Percentiles rank a stretch among this genome's conserved stretches.
These are phyloP conservation scores for Lojkania enalia DNA, from an alignment of 2,329 filamentous ascomycete genomes.

Conservation along the genomic window DNA sequence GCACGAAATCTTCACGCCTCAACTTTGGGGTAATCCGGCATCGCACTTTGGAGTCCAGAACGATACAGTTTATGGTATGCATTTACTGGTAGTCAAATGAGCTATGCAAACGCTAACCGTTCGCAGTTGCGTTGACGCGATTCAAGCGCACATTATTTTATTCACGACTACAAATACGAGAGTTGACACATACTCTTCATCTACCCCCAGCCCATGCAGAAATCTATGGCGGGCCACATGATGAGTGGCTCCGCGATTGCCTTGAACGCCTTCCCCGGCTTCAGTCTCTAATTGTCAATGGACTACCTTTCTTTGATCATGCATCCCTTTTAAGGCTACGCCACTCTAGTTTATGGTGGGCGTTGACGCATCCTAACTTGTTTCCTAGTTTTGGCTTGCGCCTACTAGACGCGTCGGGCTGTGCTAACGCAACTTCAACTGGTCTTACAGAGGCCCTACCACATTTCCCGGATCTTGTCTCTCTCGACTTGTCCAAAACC, in stretches of 20 bases:
- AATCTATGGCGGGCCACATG: slow-evolving; percentile 61
- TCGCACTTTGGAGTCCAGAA: slow-evolving; percentile 64
- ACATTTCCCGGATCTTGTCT: slow-evolving; percentile 59
- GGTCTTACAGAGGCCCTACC: slow-evolving; percentile 57
- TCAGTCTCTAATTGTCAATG: slow-evolving; percentile 62
- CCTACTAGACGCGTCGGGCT: slow-evolving; percentile 59
- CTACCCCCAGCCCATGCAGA: slow-evolving; percentile 64
- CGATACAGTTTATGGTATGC: slow-evolving; percentile 60
- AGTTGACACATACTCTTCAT: slow-evolving; percentile 64
- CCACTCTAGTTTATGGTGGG: slow-evolving; percentile 33
- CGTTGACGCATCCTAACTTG: slow-evolving; percentile 21
- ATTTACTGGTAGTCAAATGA: background rate
- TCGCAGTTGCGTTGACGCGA: slow-evolving; percentile 58
- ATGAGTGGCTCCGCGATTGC: slow-evolving; percentile 63
- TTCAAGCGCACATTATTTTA: slow-evolving; percentile 61
- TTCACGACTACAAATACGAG: slow-evolving; percentile 56
- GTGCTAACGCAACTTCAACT: slow-evolving; percentile 61
- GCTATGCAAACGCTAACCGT: slow-evolving; percentile 9
- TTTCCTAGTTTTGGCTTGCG: slow-evolving; percentile 54
- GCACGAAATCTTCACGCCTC: slow-evolving; percentile 61
- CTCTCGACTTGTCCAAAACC: slow-evolving; percentile 62
- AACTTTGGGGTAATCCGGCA: slow-evolving; percentile 65
- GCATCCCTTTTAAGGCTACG: slow-evolving; percentile 57
- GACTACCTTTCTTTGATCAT: slow-evolving; percentile 65
- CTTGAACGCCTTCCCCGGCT: slow-evolving; percentile 61